Base-by-base conservation (phyloP, 768 basidiomycete species). In the Boletus vermiculosoides region DNA sequence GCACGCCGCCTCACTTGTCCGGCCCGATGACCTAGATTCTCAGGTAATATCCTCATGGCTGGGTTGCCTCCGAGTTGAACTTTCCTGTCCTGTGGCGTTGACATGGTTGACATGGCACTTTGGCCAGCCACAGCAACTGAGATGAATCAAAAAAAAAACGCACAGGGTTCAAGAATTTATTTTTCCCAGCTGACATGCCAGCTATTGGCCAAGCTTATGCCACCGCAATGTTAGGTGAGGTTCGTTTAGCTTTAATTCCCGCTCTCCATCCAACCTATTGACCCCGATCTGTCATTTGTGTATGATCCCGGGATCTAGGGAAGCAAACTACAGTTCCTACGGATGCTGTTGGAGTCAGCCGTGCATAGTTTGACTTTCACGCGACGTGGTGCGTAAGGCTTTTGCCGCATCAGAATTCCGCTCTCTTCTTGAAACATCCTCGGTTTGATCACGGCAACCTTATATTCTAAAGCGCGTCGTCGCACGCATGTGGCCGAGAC, bases 351-450 rank as follows among this genome's bases (percentile, higher is more conserved):
- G 31, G 36, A 13, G 36, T 22, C 13, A 20, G 13, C 20, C 25
- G 5, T 45, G 11, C n/a, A 52, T 5, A 11, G 20, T 5, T n/a
- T 37, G 30, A 20, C 48, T 16, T 25, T 4, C 36, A 23, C 22
- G 22, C 18, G 15, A 46, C 20, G 6, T 33, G 31, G 30, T 25
- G 6, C 10, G 20, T 22, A n/a, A 46, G 9, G 31, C n/a, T 37
- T 37, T 56, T 28, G 42, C 39, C 42, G n/a, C n/a, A 36, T 46
- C 44, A 9, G 44, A 23, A 46, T 40, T 11, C 25, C 31, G 15
- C 23, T 16, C 18, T 31, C 11, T 22, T 31, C 50, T 13, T 49
- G 41, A 37, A 60, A 52, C 53, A 50, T 9, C 39, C 52, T 63
- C 40, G 36, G 8, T 54, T 25, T 28, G 28, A 44, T 45, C 40